Percentiles rank a stretch among this genome's conserved stretches.
Evolutionary conservation across 208 protist species (phyloP).

Genomic region (Trypanosoma boissoni): DNA sequence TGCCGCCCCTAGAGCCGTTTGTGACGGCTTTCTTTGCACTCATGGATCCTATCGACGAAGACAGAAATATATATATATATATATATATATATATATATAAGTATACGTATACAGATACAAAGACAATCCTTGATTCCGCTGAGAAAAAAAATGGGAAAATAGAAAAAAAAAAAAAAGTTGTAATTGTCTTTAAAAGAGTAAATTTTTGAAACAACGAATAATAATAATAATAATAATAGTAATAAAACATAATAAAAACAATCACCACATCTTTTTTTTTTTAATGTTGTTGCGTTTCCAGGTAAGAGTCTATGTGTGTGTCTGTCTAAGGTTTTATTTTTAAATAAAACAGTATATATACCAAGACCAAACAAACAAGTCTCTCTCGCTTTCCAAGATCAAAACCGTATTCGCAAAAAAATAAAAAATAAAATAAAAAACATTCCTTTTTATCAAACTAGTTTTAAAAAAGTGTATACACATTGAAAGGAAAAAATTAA

Average conservation of each 20-base stretch:
- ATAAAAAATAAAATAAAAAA: conserved; percentile 15
- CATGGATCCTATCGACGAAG: too few species aligned
- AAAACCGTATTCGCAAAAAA: background rate
- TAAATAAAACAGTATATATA: too few species aligned
- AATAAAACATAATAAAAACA: too few species aligned
- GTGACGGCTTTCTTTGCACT: too few species aligned
- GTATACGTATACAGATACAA: background rate
- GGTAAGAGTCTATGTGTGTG: too few species aligned
- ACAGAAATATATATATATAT: conserved; percentile 2
- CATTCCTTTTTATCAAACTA: background rate
- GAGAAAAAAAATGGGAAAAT: background rate
- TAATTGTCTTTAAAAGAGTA: background rate
- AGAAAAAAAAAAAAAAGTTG: conserved; percentile 17
- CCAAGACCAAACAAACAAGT: too few species aligned
- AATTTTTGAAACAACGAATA: conserved; percentile 2
- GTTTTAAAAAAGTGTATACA: background rate
- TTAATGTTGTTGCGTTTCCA: too few species aligned
- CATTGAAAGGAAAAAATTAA: background rate
- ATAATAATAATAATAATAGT: too few species aligned
- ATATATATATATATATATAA: background rate
- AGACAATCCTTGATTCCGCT: background rate
- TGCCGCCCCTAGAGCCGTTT: background rate
- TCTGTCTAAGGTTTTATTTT: too few species aligned
- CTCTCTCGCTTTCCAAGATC: too few species aligned
- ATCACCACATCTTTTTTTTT: too few species aligned